These are phyloP conservation scores for Saposhnikovia divaricata DNA, from an alignment of 129 eudicot genomes.

Conservation along the genomic window DNA sequence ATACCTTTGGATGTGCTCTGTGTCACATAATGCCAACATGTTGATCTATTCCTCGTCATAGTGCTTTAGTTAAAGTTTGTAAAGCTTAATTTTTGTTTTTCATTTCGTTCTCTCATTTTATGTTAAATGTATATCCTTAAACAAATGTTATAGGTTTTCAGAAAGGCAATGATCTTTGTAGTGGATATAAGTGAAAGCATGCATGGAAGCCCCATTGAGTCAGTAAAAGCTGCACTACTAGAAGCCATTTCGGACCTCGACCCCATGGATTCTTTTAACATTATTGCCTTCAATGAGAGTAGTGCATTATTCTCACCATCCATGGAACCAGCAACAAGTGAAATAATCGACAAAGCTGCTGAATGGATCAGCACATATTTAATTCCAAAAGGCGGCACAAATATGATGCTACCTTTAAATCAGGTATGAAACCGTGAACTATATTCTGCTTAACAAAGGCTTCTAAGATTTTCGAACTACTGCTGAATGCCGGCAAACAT, in stretches of 20 bases:
- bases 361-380: slow-evolving; percentile 56
- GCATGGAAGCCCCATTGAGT: slow-evolving; percentile 59
- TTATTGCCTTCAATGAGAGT: slow-evolving; percentile 58
- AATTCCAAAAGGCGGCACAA: slow-evolving; percentile 61
- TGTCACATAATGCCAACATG: not conserved
- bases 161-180: slow-evolving; percentile 58
- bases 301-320: slow-evolving; percentile 48
- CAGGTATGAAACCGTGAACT: slow-evolving; percentile 33
- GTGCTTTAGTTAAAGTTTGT: not conserved
- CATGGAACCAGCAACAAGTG: slow-evolving; percentile 52
- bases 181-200: slow-evolving; percentile 85
- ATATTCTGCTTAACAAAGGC: not conserved
- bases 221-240: slow-evolving; percentile 47
- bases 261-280: slow-evolving; percentile 54
- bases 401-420: slow-evolving; percentile 54
- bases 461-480: not conserved
- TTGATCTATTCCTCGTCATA: not conserved
- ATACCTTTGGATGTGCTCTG: not conserved
- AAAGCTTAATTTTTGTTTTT: not conserved
- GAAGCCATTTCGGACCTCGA: slow-evolving; percentile 45
- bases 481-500: not conserved
- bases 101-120: not conserved
- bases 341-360: slow-evolving; percentile 49
- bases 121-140: slow-evolving; percentile 7
- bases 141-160: slow-evolving; percentile 40